phyloP scores from a whole-genome alignment of 1,284 basidiomycete genomes.

The Bondarzewia mesenterica region DNA sequence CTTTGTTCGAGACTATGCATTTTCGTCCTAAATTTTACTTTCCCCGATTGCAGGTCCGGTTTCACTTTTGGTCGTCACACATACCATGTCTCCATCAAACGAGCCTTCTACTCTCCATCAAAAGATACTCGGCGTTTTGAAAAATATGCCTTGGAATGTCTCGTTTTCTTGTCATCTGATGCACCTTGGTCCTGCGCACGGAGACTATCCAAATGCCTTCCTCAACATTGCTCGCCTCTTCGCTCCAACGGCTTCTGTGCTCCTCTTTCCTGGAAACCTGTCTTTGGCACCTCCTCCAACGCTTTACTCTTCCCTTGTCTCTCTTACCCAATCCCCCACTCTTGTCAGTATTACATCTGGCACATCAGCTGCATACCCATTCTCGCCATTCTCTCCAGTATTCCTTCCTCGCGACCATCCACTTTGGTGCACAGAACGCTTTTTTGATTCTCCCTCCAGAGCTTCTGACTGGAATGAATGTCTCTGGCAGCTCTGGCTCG shows the following conservation, averaged over 20 bases:
- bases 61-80: not conserved
- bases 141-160: conserved; percentile 24
- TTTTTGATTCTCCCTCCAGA: conserved; percentile 23
- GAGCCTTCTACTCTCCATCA: conserved; percentile 29
- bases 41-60: not conserved
- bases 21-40: too few species aligned
- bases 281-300: conserved; percentile 14
- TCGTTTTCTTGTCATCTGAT: conserved; percentile 41
- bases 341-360: not conserved
- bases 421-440: conserved; percentile 58
- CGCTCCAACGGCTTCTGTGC: conserved; percentile 37
- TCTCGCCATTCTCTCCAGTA: conserved; percentile 35
- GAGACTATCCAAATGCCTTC: conserved; percentile 42
- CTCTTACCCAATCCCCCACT: not conserved
- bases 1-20: too few species aligned
- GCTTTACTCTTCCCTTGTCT: conserved; percentile 5
- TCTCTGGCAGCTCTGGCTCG: conserved; percentile 60
- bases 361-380: conserved; percentile 21
- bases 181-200: conserved; percentile 27
- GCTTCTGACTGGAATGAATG: conserved; percentile 54
- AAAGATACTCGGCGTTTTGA: conserved; percentile 41
- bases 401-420: conserved; percentile 39
- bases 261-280: conserved; percentile 42
- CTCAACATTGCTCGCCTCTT: conserved; percentile 59
- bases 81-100: not conserved